Conservation (phyloP, 1,139 yeast genomes). For the Geotrichum histeridarum region DNA sequence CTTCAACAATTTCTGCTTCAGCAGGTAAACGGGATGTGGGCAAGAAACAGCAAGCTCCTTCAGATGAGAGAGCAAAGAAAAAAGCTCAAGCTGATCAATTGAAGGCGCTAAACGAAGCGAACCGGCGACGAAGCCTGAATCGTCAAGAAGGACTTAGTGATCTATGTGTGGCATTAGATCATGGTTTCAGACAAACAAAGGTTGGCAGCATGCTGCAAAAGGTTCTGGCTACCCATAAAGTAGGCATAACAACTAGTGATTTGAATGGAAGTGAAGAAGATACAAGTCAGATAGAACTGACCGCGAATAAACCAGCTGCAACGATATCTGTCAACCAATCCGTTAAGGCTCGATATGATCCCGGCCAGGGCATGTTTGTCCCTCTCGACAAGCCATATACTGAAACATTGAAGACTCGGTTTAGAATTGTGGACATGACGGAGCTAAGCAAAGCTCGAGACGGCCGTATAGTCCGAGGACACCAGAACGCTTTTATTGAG, state of each 20-base stretch:
- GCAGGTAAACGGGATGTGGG: neutral
- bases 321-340: neutral
- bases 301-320: neutral
- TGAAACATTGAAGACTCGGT: neutral
- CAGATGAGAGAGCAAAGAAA: slow-evolving; percentile 19
- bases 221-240: neutral
- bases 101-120: slow-evolving; percentile 8
- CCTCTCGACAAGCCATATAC: neutral
- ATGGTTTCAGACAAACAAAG: neutral
- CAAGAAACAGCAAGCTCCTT: neutral
- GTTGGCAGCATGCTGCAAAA: neutral
- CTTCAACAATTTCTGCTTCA: neutral
- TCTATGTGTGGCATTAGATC: neutral
- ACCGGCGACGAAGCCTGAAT: slow-evolving; percentile 4
- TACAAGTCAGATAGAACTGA: neutral
- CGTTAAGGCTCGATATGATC: slow-evolving; percentile 10
- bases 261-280: neutral
- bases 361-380: slow-evolving; percentile 6
- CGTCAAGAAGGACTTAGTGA: slow-evolving; percentile 7
- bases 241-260: neutral
- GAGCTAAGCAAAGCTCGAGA: neutral
- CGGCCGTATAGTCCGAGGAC: neutral
- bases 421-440: neutral
- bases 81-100: slow-evolving; percentile 17
- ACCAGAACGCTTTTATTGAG: neutral